These are phyloP conservation scores for Chlamydomonas reinhardtii DNA, from an alignment of 163 green algal species.

Conservation along the genomic window DNA sequence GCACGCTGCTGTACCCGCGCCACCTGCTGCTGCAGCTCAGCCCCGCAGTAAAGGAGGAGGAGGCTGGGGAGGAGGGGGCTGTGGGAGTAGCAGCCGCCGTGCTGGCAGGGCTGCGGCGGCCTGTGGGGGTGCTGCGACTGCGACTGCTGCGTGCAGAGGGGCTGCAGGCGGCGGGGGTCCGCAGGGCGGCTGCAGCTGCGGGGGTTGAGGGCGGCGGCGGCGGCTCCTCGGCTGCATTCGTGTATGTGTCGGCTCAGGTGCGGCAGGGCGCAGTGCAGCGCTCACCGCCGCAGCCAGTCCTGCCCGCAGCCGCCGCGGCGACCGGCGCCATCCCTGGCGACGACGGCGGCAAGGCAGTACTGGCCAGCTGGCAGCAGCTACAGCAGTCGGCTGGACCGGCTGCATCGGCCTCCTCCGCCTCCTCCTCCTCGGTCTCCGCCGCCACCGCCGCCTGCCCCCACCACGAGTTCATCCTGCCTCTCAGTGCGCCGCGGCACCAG, in stretches of 20 bases:
- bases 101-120: neutral
- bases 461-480: neutral
- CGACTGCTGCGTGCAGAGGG: constrained; percentile 26
- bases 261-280: constrained; percentile 12
- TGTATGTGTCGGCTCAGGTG: neutral
- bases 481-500: neutral
- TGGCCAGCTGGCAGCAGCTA: neutral
- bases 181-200: neutral
- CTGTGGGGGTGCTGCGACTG: constrained; percentile 19
- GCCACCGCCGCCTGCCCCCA: neutral
- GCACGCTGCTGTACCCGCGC: constrained; percentile 6
- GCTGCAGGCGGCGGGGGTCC: neutral
- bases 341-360: no score
- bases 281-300: neutral
- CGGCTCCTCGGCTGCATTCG: neutral
- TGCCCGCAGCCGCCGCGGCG: no score
- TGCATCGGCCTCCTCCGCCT: no score
- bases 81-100: no score
- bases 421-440: no score
- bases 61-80: neutral
- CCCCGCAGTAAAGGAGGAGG: neutral
- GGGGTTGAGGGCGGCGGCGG: neutral
- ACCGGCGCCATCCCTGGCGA: no score
- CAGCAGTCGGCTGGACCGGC: no score
- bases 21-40: neutral